Base-by-base conservation (phyloP, 768 basidiomycete genomes). In the Boletellus emodensis region DNA sequence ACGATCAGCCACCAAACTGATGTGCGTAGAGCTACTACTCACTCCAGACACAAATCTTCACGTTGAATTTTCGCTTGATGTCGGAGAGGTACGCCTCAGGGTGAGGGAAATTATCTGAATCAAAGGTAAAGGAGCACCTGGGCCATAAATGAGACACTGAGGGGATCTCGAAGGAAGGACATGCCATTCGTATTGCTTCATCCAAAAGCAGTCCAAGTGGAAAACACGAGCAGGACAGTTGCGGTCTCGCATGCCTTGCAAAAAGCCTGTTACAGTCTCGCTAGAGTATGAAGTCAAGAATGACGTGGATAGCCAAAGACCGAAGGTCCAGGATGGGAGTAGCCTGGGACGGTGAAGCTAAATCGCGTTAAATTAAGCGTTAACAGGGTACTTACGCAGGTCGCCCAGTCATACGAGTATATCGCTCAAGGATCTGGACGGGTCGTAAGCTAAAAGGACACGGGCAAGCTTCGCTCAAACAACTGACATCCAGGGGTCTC, bases 181-280 rank as follows among this genome's bases (percentile, higher is more conserved):
- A 42, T 46, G 78, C 82, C 82, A 84, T 66, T 84, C 80, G 59
- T 84, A 83, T 63, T 80, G 79, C 58, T 82, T 82, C 82, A 83
- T 84, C 82, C 82, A 84, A 64, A 86, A 89, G 60, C 85, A 88
- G 60, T 88, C 86, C 36, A 88, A 62, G 57, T 90, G 86, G 71
- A 88, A 84, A 3, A 87, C 85, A 18, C 84, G 76, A 24, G 87
- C 83, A 15, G 73, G 74, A 54, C 83, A 82, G 48, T 77, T 68
- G 32, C 83, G 76, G 20, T 83, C 72, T 52, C 75, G 66, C 86
- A 90, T 87, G 12, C 85, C 86, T 61, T 85, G 71, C 50, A 90
- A 67, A 70, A 88, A 88, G 3, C 77, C 70, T 5, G 81, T 78
- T 14, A 90, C 87, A 0, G 87, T 88, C 46, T 80, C 73, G 45